Percentiles rank a stretch among this genome's conserved stretches.
Conservation (phyloP, 1,139 yeast genomes). For the Nakaseomyces delphensis region DNA sequence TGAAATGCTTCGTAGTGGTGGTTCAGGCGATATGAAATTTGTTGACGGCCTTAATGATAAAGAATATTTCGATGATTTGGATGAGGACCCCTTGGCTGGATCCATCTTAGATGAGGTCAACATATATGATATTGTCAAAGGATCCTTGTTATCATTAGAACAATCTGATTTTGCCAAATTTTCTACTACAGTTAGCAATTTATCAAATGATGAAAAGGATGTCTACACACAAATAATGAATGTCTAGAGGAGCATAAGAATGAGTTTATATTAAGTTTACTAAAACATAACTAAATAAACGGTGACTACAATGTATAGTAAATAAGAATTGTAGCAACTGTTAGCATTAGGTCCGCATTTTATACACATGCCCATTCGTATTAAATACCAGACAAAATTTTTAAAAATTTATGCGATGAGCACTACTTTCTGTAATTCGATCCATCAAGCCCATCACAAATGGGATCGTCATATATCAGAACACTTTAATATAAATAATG, state of each 20-base stretch:
- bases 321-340: neutral
- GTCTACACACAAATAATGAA: conserved; percentile 26
- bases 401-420: neutral
- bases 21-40: conserved; percentile 37
- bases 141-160: conserved; percentile 29
- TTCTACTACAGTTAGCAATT: conserved; percentile 26
- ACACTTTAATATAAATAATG: too few species aligned
- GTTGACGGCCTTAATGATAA: conserved; percentile 32
- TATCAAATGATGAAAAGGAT: conserved; percentile 33
- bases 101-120: conserved; percentile 71
- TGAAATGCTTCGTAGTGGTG: conserved; percentile 38
- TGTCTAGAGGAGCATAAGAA: conserved; percentile 12
- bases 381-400: too few species aligned
- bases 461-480: too few species aligned
- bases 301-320: neutral
- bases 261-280: too few species aligned
- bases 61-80: conserved; percentile 47
- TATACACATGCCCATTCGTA: too few species aligned
- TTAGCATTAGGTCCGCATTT: too few species aligned
- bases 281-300: neutral
- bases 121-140: conserved; percentile 47
- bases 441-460: too few species aligned
- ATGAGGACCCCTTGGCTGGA: conserved; percentile 74
- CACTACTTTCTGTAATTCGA: neutral
- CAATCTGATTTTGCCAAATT: conserved; percentile 33